A percentile compares a stretch with the other conserved stretches of the same genome.
phyloP scores from a whole-genome alignment of 441 rosid species.

The Euphorbia celastroides region DNA sequence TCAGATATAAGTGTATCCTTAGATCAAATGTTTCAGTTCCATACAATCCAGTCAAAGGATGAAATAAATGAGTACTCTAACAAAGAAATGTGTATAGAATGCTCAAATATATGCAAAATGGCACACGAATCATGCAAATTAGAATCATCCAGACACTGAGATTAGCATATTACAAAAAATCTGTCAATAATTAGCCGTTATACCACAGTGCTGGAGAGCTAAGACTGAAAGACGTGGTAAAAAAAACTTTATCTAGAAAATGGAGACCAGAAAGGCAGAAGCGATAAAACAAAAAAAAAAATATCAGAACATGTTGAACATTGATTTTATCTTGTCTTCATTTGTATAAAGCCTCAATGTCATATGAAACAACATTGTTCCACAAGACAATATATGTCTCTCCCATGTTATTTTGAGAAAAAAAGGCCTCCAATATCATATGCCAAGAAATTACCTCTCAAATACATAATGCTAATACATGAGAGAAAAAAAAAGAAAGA shows the following conservation, averaged over 20 bases:
- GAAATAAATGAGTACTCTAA: no score
- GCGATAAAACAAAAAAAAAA: neutral
- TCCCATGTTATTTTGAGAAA: neutral
- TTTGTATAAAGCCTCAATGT: neutral
- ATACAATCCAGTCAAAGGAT: no score
- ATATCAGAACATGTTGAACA: neutral
- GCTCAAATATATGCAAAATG: neutral
- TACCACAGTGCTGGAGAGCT: neutral
- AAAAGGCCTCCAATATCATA: neutral
- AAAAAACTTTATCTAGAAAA: neutral
- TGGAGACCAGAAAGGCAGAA: neutral
- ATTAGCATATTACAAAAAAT: neutral
- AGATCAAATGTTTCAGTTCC: neutral
- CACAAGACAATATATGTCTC: neutral
- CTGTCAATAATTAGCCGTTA: no score
- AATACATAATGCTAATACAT: neutral
- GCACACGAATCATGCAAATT: neutral
- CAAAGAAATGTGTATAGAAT: neutral
- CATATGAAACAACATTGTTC: neutral
- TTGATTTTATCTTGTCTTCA: neutral
- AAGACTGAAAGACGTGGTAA: neutral
- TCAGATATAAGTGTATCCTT: neutral
- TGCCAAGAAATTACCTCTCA: neutral
- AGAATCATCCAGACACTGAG: neutral
- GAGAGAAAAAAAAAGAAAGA: neutral